Evolutionary conservation across 2,329 filamentous ascomycete genomes (phyloP), one percentile per base, ranked within the genome.

Genomic region (Monosporascus sp.): DNA sequence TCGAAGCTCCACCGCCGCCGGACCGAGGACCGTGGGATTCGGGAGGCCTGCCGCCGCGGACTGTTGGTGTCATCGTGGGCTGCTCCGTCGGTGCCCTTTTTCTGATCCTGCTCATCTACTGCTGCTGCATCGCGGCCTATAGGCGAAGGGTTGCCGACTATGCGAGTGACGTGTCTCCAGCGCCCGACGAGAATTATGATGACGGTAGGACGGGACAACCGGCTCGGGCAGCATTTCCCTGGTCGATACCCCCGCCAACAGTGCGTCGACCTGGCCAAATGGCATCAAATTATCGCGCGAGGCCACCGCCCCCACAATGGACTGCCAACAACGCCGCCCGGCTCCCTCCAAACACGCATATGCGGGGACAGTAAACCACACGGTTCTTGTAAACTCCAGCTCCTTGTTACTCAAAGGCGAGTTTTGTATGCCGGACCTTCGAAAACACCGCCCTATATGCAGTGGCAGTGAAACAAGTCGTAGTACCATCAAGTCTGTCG

Each of bases 61-160:
- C 62, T 43, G 61, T 64, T 37, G 65, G 64, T 11, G 65, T 66
- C 37, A 64, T 67, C 46, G 57, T 66, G 11, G 64, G 65, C 31
- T 62, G 60, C 37, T 52, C 56, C 15, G 18, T 62, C 7, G 65
- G 65, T 5, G 61, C 56, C 8, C 27, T 60, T 4, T 52, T 65
- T 9, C 45, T 67, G 3, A 55, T 51, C 2, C 49, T 66, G 31
- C 8, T 63, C 3, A 43, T 65, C 18, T 66, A 62, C 58, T 54
- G 53, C 24, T 58, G 59, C 47, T 62, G 62, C 25, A 51, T 60
- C 8, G 35, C 22, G 6, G 31, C 43, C 24, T 55, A 54, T 4
- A 54, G 56, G 22, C 63, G 58, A 15, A 44, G 38, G 51, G 52
- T n/a, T 56, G 51, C n/a, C 41, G 41, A 9, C 14, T 9, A 44